These are phyloP conservation scores for Allomyces macrogynus DNA, from an alignment of 192 early-diverging fungal genomes.

Conservation along the genomic window DNA sequence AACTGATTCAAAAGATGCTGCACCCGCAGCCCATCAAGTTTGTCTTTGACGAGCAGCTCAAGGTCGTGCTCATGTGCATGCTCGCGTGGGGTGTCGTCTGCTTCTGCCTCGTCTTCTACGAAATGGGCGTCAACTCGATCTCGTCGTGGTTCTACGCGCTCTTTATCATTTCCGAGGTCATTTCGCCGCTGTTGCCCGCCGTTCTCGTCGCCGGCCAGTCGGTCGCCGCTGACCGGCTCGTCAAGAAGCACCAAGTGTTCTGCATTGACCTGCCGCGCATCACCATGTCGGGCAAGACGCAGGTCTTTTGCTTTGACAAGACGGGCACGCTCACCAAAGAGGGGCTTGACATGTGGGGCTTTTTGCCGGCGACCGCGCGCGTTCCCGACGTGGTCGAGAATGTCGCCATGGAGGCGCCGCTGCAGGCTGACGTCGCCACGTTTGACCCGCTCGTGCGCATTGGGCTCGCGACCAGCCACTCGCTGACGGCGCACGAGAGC, in stretches of 20 bases:
- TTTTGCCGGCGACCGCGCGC: background rate
- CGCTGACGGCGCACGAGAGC: constrained; percentile 30
- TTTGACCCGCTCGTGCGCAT: constrained; percentile 12
- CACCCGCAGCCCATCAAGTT: constrained; percentile 48
- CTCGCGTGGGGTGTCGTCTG: constrained; percentile 43
- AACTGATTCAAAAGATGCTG: constrained; percentile 53
- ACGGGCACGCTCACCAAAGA: constrained; percentile 58
- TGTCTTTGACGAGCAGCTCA: constrained; percentile 61
- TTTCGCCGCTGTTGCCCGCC: constrained; percentile 48
- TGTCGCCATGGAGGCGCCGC: constrained; percentile 3
- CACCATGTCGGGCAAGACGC: constrained; percentile 51
- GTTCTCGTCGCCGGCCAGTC: constrained; percentile 55
- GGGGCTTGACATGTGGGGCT: constrained; percentile 42
- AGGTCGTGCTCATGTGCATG: constrained; percentile 40
- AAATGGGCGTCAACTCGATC: constrained; percentile 34
- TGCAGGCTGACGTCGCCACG: background rate
- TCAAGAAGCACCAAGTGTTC: constrained; percentile 32
- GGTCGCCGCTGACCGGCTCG: constrained; percentile 39
- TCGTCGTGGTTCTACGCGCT: constrained; percentile 55
- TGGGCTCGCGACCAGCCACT: constrained; percentile 43
- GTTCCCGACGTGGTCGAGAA: constrained; percentile 8
- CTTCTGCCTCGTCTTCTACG: constrained; percentile 29
- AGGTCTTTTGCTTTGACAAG: constrained; percentile 61
- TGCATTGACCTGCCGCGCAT: constrained; percentile 55
- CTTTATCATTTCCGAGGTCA: constrained; percentile 47